Evolutionary conservation across 2,329 filamentous ascomycete species (phyloP).

Genomic region (Nakataea oryzae): DNA sequence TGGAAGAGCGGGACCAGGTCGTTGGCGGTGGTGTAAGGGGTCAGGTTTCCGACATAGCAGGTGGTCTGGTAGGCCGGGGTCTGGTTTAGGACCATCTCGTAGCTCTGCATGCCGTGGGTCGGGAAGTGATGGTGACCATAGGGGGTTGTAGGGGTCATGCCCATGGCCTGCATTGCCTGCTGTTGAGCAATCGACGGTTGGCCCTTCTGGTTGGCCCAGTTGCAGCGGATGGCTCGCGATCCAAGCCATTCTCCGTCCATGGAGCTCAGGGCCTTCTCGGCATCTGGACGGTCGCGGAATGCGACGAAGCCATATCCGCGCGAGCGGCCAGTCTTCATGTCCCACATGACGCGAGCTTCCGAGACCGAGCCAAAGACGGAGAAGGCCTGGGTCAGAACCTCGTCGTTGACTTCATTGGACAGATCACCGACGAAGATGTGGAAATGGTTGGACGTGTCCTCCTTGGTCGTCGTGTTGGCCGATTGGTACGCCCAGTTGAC

Average conservation of each 20-base stretch:
- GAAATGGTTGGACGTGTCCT: slow-evolving; percentile 96
- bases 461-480: slow-evolving; percentile 85
- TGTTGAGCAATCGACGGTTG: slow-evolving; percentile 97
- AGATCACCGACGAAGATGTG: slow-evolving; percentile 98
- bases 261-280: slow-evolving; percentile 89
- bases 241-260: slow-evolving; percentile 99
- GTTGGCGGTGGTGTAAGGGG: slow-evolving; percentile 88
- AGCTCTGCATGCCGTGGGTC: slow-evolving; percentile 91
- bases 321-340: slow-evolving; percentile 98
- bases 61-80: slow-evolving; percentile 98
- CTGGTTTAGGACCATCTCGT: slow-evolving; percentile 92
- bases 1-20: slow-evolving; percentile 97
- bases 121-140: slow-evolving; percentile 98
- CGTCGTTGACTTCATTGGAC: slow-evolving; percentile 97
- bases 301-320: slow-evolving; percentile 97
- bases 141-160: slow-evolving; percentile 92
- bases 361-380: slow-evolving; percentile 92
- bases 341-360: slow-evolving; percentile 99
- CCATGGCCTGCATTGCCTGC: slow-evolving; percentile 93
- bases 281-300: slow-evolving; percentile 86
- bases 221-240: slow-evolving; percentile 95
- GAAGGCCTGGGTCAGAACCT: slow-evolving; percentile 87
- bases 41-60: slow-evolving; percentile 94
- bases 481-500: slow-evolving; percentile 99
- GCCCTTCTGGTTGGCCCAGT: slow-evolving; percentile 99